Conservation (phyloP, 805 yeast species). For the Metschnikowia rubicola region DNA sequence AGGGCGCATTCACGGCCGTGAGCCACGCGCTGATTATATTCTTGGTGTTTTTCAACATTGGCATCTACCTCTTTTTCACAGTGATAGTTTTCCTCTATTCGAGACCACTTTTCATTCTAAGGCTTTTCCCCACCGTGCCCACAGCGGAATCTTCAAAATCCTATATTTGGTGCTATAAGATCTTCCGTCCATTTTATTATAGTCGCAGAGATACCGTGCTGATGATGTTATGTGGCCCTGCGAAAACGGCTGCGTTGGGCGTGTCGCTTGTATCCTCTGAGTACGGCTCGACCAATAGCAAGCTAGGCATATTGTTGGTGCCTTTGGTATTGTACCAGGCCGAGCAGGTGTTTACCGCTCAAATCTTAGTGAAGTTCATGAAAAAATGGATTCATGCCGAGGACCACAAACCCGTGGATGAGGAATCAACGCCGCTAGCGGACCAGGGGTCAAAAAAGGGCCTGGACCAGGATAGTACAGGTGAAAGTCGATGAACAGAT, state of each 20-base stretch:
- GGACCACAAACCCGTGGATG: slow-evolving; percentile 17
- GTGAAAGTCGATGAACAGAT: not conserved
- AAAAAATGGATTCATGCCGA: slow-evolving; percentile 61
- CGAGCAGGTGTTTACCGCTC: slow-evolving; percentile 83
- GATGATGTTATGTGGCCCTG: slow-evolving; percentile 85
- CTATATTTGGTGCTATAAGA: slow-evolving; percentile 44
- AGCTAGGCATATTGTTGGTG: slow-evolving; percentile 69
- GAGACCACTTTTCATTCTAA: slow-evolving; percentile 52
- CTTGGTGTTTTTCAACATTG: slow-evolving; percentile 78
- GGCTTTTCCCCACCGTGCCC: slow-evolving; percentile 47
- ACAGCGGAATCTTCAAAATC: slow-evolving; percentile 37
- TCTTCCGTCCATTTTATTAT: slow-evolving; percentile 66
- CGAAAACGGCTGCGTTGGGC: slow-evolving; percentile 90
- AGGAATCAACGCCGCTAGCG: slow-evolving; percentile 15
- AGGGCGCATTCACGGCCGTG: slow-evolving; percentile 70
- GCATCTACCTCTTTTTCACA: slow-evolving; percentile 75
- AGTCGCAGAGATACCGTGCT: slow-evolving; percentile 69
- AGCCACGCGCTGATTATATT: slow-evolving; percentile 68
- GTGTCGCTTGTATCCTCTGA: slow-evolving; percentile 79
- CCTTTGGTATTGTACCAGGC: slow-evolving; percentile 85
- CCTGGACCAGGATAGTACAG: slow-evolving; percentile 2
- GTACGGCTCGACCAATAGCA: slow-evolving; percentile 59
- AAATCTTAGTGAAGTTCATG: slow-evolving; percentile 62
- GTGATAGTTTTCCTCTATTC: slow-evolving; percentile 55
- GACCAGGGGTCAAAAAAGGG: not conserved